These are phyloP conservation scores for Ustilago loliicola DNA, from an alignment of 1,284 basidiomycete genomes.

Conservation along the genomic window DNA sequence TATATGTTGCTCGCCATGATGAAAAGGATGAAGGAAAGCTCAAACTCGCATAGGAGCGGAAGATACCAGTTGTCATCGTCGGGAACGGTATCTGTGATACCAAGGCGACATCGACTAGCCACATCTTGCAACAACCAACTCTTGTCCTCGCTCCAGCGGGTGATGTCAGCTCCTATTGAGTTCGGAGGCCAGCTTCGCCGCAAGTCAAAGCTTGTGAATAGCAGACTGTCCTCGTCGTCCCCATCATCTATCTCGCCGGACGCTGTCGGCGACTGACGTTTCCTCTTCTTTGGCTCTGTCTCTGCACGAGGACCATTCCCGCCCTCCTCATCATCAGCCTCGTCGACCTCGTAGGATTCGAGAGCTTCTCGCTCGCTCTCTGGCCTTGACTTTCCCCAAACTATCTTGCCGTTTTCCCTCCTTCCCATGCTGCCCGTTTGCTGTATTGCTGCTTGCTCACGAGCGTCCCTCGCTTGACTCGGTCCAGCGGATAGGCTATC, in stretches of 20 bases:
- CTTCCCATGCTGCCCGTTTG: conserved; percentile 9
- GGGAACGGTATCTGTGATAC: background rate
- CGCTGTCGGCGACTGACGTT: conserved; percentile 1
- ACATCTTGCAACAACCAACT: conserved; percentile 62
- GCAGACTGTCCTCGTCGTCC: conserved; percentile 26
- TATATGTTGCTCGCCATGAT: conserved; percentile 36
- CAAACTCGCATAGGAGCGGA: conserved; percentile 44
- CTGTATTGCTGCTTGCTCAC: background rate
- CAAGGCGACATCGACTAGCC: conserved; percentile 27
- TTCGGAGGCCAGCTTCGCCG: conserved; percentile 62
- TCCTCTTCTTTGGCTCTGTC: background rate
- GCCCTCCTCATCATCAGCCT: conserved; percentile 3
- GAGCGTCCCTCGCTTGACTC: background rate
- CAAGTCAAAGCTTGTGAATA: conserved; percentile 57
- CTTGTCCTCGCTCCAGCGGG: conserved; percentile 65
- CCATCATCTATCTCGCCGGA: background rate
- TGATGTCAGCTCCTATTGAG: conserved; percentile 55
- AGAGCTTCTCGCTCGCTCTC: background rate
- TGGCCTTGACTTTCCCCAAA: conserved; percentile 46
- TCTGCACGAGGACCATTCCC: too few species aligned
- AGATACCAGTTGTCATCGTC: conserved; percentile 21
- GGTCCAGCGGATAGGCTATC: conserved; percentile 40
- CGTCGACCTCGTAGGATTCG: conserved; percentile 9
- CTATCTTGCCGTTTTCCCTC: conserved; percentile 20
- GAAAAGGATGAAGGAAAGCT: conserved; percentile 57